phyloP scores from a whole-genome alignment of 805 yeast genomes.

The Huiozyma sinensis region DNA sequence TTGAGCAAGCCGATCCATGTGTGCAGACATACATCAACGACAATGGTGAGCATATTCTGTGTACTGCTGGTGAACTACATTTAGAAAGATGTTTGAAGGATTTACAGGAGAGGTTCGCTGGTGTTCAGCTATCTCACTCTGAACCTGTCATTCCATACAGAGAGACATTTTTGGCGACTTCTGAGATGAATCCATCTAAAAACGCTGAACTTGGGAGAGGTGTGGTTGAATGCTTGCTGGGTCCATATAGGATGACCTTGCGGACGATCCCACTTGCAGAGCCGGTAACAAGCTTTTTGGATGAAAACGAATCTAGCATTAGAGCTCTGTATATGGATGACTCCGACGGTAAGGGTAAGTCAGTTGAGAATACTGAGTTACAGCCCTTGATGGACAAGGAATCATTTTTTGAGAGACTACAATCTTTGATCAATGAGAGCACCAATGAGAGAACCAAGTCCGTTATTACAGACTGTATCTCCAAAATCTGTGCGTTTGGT shows the following conservation, averaged over 20 bases:
- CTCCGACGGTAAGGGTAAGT: slow-evolving; percentile 6
- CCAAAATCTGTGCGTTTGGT: slow-evolving; percentile 56
- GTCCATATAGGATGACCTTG: slow-evolving; percentile 34
- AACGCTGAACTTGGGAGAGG: slow-evolving; percentile 40
- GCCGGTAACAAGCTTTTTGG: slow-evolving; percentile 38
- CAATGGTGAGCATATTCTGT: slow-evolving; percentile 84
- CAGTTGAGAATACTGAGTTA: background rate
- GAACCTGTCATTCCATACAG: slow-evolving; percentile 92
- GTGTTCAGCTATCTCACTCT: slow-evolving; percentile 73
- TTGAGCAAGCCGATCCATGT: slow-evolving; percentile 90
- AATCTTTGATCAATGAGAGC: slow-evolving; percentile 21
- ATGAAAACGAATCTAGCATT: slow-evolving; percentile 36
- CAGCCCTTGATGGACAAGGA: slow-evolving; percentile 4
- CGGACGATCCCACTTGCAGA: slow-evolving; percentile 46
- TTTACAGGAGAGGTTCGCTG: slow-evolving; percentile 82
- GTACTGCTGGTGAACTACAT: slow-evolving; percentile 95
- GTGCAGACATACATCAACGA: slow-evolving; percentile 79
- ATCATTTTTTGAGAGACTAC: slow-evolving; percentile 28
- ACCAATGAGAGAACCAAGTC: slow-evolving; percentile 18
- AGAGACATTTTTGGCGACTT: slow-evolving; percentile 56
- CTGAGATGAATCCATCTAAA: slow-evolving; percentile 43
- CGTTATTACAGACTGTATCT: slow-evolving; percentile 23
- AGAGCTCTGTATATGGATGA: slow-evolving; percentile 12
- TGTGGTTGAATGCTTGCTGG: slow-evolving; percentile 39
- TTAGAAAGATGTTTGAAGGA: slow-evolving; percentile 91